phyloP scores from a whole-genome alignment of 1,284 basidiomycete genomes.

The Trichosporon asahii region DNA sequence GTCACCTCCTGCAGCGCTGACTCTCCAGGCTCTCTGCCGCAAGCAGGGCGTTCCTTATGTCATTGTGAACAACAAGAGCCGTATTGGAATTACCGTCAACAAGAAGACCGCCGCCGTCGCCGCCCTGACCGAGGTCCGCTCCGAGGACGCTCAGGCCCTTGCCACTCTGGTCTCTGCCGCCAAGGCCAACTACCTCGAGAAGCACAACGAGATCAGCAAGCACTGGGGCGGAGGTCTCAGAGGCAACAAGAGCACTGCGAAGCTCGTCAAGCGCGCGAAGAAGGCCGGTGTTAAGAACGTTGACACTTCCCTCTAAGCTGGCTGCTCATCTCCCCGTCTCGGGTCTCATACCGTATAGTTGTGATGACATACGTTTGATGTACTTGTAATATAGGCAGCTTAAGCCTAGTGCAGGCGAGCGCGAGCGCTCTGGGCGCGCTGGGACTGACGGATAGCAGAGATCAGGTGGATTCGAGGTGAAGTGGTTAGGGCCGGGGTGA shows the following conservation, averaged over 20 bases:
- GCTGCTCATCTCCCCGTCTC: too few species aligned
- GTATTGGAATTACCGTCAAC: constrained; percentile 65
- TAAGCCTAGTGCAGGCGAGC: too few species aligned
- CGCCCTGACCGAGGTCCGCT: constrained; percentile 87
- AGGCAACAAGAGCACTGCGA: constrained; percentile 85
- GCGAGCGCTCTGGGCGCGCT: too few species aligned
- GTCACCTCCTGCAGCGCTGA: background rate
- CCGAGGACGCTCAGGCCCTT: constrained; percentile 90
- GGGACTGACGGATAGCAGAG: too few species aligned
- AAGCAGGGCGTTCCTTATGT: constrained; percentile 99
- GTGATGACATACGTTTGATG: background rate
- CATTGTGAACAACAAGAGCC: constrained; percentile 95
- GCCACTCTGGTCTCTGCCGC: constrained; percentile 87
- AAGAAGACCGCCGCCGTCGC: constrained; percentile 96
- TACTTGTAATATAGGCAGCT: too few species aligned
- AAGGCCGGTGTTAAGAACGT: constrained; percentile 53
- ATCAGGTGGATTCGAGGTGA: too few species aligned
- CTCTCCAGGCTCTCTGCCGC: constrained; percentile 66
- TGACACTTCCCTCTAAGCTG: too few species aligned
- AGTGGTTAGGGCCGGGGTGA: too few species aligned
- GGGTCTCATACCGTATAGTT: background rate
- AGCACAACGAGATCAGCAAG: constrained; percentile 85
- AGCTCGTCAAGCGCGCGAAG: constrained; percentile 92
- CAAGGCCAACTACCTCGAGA: constrained; percentile 98
- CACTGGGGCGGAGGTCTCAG: constrained; percentile 96